phyloP scores from a whole-genome alignment of 2,329 filamentous ascomycete genomes.

The Alternaria rosae region DNA sequence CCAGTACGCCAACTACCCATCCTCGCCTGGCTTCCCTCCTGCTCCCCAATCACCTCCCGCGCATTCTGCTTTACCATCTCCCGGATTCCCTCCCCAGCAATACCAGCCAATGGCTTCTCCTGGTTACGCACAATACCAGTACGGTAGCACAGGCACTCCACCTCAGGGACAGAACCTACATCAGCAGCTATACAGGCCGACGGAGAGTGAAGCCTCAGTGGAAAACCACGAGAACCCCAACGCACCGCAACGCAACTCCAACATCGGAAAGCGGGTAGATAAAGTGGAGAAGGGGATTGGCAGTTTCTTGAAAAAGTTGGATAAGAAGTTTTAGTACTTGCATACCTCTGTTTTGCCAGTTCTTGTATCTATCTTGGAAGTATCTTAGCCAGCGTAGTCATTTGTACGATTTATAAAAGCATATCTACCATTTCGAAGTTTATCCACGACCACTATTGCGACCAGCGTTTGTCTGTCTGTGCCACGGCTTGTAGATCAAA shows the following conservation, averaged over 20 bases:
- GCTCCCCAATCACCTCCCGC: constrained; percentile 37
- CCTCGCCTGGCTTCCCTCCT: constrained; percentile 40
- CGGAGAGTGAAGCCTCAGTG: constrained; percentile 62
- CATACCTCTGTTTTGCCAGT: too few relatives aligned
- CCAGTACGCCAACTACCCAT: constrained; percentile 52
- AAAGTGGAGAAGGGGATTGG: constrained; percentile 74
- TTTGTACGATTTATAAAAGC: not conserved
- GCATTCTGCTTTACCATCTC: constrained; percentile 49
- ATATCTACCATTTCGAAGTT: not conserved
- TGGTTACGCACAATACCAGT: constrained; percentile 65
- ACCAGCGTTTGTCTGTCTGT: not conserved
- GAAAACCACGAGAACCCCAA: constrained; percentile 32
- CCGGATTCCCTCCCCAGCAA: constrained; percentile 48
- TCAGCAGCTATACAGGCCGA: constrained; percentile 73
- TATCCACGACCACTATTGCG: not conserved
- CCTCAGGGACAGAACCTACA: constrained; percentile 65
- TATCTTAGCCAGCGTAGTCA: constrained; percentile 23
- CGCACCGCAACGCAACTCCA: constrained; percentile 51
- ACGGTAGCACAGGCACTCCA: constrained; percentile 45
- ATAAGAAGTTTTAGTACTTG: constrained; percentile 75
- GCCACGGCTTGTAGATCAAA: constrained; percentile 12
- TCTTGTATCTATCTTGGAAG: constrained; percentile 9
- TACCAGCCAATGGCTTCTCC: constrained; percentile 47
- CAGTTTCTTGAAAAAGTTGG: constrained; percentile 78
- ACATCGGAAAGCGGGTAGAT: constrained; percentile 70